Conservation (phyloP, 345 rosid genomes). For the Lepidium sativum region DNA sequence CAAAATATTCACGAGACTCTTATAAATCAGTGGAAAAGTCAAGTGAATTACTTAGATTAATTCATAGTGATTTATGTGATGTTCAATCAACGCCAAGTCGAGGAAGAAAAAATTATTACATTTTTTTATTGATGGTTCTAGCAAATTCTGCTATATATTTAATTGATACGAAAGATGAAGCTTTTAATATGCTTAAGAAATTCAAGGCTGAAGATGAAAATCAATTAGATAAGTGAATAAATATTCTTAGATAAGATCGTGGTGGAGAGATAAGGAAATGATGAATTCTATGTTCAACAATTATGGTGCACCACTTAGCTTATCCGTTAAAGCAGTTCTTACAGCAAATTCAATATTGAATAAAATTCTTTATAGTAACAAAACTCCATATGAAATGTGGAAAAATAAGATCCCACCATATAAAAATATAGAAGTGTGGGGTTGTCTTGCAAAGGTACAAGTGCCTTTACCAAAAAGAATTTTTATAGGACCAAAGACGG, state of each 20-base stretch:
- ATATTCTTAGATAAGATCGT: background rate
- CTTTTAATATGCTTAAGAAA: background rate
- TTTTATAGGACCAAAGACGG: background rate
- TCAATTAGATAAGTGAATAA: background rate
- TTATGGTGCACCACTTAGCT: background rate
- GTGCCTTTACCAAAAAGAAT: slow-evolving; percentile 2
- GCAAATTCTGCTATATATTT: background rate
- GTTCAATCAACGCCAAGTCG: no score
- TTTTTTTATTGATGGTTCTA: background rate
- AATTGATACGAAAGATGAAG: background rate
- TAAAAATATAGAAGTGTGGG: background rate
- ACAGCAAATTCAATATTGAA: background rate
- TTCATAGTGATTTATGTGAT: no score
- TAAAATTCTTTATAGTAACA: background rate
- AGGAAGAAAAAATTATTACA: background rate
- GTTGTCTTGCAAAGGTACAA: background rate
- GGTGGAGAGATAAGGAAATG: background rate
- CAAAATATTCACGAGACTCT: background rate
- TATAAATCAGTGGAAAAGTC: no score
- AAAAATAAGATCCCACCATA: background rate
- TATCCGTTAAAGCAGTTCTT: background rate
- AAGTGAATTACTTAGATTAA: no score
- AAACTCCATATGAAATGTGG: no score
- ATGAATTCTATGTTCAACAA: background rate
- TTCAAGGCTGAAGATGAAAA: background rate